phyloP scores from a whole-genome alignment of 768 basidiomycete species.

The Panus rudis region DNA sequence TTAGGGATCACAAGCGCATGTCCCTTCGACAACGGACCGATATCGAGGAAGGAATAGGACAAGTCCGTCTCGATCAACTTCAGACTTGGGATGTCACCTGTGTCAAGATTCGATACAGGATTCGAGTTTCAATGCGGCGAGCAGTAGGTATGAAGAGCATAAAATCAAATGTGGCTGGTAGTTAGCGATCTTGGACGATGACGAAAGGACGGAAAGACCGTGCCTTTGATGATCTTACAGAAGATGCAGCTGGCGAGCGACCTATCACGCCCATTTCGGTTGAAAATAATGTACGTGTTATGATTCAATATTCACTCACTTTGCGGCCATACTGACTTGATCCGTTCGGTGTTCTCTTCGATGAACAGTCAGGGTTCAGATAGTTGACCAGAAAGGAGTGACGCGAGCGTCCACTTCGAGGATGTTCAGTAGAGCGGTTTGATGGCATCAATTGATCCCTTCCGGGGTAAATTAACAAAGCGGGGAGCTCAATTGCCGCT shows the following conservation, averaged over 20 bases:
- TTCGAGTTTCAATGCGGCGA: not conserved
- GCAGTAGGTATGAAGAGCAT: not conserved
- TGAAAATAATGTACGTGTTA: too few species aligned
- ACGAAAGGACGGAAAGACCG: not conserved
- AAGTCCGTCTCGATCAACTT: constrained; percentile 75
- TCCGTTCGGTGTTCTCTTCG: too few species aligned
- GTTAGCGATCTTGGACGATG: not conserved
- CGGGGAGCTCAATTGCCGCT: too few species aligned
- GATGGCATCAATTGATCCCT: too few species aligned
- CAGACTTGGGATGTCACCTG: constrained; percentile 86
- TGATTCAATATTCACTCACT: too few species aligned
- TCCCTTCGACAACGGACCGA: constrained; percentile 83
- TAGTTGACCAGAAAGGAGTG: too few species aligned
- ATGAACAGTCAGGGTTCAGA: too few species aligned
- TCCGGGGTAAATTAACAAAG: too few species aligned
- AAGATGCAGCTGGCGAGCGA: constrained; percentile 68
- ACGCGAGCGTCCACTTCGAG: too few species aligned
- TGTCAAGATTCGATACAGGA: not conserved
- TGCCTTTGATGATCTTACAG: constrained; percentile 66
- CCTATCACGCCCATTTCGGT: too few species aligned
- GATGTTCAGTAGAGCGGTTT: too few species aligned
- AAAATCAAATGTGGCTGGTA: not conserved
- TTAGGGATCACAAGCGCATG: constrained; percentile 93
- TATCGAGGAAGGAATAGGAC: constrained; percentile 87
- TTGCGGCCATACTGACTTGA: too few species aligned